Evolutionary conservation across 179 eudicot genomes (phyloP).

Genomic region (Gypsophila paniculata): DNA sequence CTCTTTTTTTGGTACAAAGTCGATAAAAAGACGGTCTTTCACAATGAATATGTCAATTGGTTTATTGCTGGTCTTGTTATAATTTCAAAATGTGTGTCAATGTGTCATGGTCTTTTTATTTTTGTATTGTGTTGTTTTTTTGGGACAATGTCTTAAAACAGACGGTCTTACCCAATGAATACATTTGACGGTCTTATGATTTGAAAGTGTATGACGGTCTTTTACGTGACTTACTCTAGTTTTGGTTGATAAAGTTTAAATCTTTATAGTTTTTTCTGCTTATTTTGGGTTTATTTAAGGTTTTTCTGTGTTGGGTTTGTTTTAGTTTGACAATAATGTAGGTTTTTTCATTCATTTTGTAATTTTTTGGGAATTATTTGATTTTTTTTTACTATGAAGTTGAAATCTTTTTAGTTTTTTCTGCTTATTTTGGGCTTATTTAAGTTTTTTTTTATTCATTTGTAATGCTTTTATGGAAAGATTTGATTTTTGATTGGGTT

Average conservation of each 20-base stretch:
- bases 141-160: no score
- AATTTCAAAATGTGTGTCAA: no score
- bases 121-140: no score
- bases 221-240: no score
- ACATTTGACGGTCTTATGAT: no score
- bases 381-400: not conserved
- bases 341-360: not conserved
- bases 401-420: not conserved
- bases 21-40: no score
- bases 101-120: no score
- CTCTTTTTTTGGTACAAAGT: not conserved
- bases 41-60: no score
- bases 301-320: slow-evolving; percentile 8
- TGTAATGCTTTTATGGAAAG: not conserved
- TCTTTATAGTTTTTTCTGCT: not conserved
- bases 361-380: not conserved
- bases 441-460: not conserved
- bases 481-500: no score
- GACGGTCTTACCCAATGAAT: no score
- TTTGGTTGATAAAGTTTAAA: slow-evolving; percentile 14
- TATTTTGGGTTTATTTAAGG: not conserved
- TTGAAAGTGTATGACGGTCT: no score
- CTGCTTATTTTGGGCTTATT: not conserved
- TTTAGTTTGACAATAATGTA: not conserved
- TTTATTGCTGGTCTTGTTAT: no score